Evolutionary conservation across 495 filamentous ascomycete species (phyloP).

Genomic region (Arthonia radiata): DNA sequence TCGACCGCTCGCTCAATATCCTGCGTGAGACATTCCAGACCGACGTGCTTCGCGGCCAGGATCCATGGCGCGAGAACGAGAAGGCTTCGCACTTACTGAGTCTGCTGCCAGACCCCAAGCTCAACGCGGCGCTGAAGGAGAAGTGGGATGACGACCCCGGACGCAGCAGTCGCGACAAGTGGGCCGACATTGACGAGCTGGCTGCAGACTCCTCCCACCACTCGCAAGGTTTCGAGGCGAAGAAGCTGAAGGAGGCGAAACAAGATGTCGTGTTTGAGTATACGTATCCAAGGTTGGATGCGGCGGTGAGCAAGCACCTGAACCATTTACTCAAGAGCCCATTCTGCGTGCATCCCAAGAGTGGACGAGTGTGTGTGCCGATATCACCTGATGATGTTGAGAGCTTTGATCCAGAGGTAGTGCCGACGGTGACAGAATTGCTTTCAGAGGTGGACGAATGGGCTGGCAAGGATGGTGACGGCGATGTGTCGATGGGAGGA

Average conservation of each 20-base stretch:
- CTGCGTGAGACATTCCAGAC: slow-evolving; percentile 53
- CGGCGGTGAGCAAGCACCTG: slow-evolving; percentile 86
- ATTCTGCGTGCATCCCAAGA: slow-evolving; percentile 88
- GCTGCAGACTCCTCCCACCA: slow-evolving; percentile 41
- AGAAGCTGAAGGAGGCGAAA: slow-evolving; percentile 57
- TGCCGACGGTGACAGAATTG: slow-evolving; percentile 65
- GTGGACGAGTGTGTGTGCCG: slow-evolving; percentile 81
- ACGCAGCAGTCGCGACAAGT: slow-evolving; percentile 52
- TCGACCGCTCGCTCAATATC: slow-evolving; percentile 64
- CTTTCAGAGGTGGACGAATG: slow-evolving; percentile 63
- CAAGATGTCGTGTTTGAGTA: slow-evolving; percentile 90
- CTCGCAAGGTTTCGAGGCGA: slow-evolving; percentile 36
- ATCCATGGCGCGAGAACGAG: slow-evolving; percentile 49
- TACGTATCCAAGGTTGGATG: slow-evolving; percentile 92
- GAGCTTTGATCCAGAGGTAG: slow-evolving; percentile 61
- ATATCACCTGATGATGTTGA: slow-evolving; percentile 49
- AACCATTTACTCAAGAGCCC: slow-evolving; percentile 93
- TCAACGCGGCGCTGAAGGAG: slow-evolving; percentile 52
- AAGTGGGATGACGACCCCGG: slow-evolving; percentile 75
- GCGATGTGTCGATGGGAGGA: slow-evolving; percentile 17
- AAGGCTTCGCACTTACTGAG: slow-evolving; percentile 49
- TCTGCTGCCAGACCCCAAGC: slow-evolving; percentile 48
- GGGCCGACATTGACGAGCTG: slow-evolving; percentile 74
- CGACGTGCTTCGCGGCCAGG: slow-evolving; percentile 60
- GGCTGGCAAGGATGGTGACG: slow-evolving; percentile 19